Base-by-base conservation (phyloP, 305 asterid species). In the Fraxinus angustifolia region DNA sequence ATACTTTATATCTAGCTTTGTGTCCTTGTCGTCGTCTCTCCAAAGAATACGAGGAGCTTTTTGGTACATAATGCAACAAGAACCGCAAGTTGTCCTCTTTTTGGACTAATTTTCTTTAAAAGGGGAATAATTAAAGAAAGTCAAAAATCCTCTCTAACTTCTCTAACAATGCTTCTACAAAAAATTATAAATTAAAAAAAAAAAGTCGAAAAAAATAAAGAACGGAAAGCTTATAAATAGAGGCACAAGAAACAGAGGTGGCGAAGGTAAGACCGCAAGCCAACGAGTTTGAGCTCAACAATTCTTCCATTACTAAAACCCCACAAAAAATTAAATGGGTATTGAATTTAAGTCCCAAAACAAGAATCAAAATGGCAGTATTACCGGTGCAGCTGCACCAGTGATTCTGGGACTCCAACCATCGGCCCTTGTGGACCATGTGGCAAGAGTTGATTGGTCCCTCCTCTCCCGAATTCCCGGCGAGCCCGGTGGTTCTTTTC, bases 401-500 rank as follows among this genome's bases (percentile, higher is more conserved):
- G 12, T 92, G 68, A 91, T 92, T 14, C 80, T 95, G 77, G 98
- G 99, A 28, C 88, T 95, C 40, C 97, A 92, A 80, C 99, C 99
- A 3, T 87, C 97, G 3, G 99, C 99, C 36, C 82, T 95, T 78
- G 97, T 95, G 35, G 99, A 95, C 90, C 97, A 94, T 83, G 91
- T 91, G 73, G 97, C 98, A 2, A 90, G 82, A 75, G 98, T 95
- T 83, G 98, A 92, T 90, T 88, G 85, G 85, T 83, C 97, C 78
- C 90, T 95, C 85, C 98, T 95, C 91, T 92, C 99, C 85, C 89
- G 90, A 40, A 92, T 95, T 79, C 88, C 94, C 3, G 99, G 99
- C 11, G 97, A 95, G 86, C 77, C 91, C 79, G 99, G 99, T 16
- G 99, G 99, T 86, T 95, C 99, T 74, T 95, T 93, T 80, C 98